Base-by-base conservation (phyloP, 2,329 filamentous ascomycete genomes). In the Plectosphaerella plurivora region DNA sequence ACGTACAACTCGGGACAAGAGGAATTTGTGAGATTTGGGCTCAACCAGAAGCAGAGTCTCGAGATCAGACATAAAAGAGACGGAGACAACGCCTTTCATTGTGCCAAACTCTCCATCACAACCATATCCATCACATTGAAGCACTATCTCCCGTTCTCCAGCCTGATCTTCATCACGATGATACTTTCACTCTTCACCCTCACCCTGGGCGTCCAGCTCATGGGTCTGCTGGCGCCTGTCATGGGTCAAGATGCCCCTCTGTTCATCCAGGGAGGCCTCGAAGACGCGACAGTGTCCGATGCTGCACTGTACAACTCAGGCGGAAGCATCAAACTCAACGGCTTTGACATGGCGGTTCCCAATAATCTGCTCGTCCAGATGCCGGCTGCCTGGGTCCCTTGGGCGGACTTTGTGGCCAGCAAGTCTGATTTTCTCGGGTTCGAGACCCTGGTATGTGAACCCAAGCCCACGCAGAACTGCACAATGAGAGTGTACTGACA, bases 321-420 rank as follows among this genome's bases (percentile, higher is more conserved):
- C 16, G 76, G 76, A 9, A 63, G 62, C 12, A 70, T 79, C 15
- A 61, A 61, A 0, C 69, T 79, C 48, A 75, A 75, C 47, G 73
- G 73, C 0, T 75, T 71, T 57, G 65, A 57, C 14, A 70, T 79
- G 47, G 66, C 61, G 9, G 72, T 79, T 3, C 76, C 76, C 3
- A 68, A 77, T 60, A 79, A 79, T 53, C 55, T 78, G 24, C 68
- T 77, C 9, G 73, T 77, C 4, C 69, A 76, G 49, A 78, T 79
- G 37, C 76, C 75, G 0, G 71, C 70, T 4, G 68, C 71, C 14
- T 76, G 68, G 56, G 67, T 76, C 24, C 73, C 74, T 0, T 78
- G 65, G 63, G 68, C 63, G 51, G 64, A 70, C n/a, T 70, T 71
- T 39, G 65, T 65, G 7, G 60, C 58, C 6, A 60, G 58, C 46